Percentiles rank a stretch among this genome's conserved stretches.
phyloP scores from a whole-genome alignment of 345 rosid genomes.

The Rhodomyrtus tomentosa region DNA sequence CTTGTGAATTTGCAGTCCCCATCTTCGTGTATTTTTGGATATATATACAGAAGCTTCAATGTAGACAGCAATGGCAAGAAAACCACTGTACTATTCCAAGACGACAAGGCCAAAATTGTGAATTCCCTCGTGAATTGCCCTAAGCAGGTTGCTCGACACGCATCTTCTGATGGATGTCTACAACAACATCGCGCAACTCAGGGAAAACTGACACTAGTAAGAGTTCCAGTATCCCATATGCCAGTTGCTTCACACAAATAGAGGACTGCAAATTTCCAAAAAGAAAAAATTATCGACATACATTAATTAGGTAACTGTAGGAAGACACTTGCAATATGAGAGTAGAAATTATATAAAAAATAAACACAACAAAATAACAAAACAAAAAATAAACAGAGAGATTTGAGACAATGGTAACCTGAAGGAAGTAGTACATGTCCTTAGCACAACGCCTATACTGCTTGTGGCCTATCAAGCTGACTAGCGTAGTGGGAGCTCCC shows the following conservation, averaged over 20 bases:
- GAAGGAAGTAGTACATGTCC: constrained; percentile 91
- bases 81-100: neutral
- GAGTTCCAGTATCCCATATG: constrained; percentile 62
- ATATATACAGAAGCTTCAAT: neutral
- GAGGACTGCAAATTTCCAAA: constrained; percentile 45
- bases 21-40: neutral
- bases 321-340: neutral
- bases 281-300: neutral
- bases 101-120: neutral
- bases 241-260: constrained; percentile 84
- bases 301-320: neutral
- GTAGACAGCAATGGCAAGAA: neutral
- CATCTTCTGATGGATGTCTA: constrained; percentile 47
- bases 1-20: neutral
- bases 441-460: constrained; percentile 91
- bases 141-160: neutral
- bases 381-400: neutral
- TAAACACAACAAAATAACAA: no score
- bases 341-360: neutral
- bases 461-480: constrained; percentile 78
- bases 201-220: constrained; percentile 74
- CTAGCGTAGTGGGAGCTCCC: constrained; percentile 86
- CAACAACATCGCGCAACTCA: constrained; percentile 61
- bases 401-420: constrained; percentile 28
- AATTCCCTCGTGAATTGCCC: neutral